Conservation (phyloP, 495 filamentous ascomycete genomes). For the Daldinia caldariorum region DNA sequence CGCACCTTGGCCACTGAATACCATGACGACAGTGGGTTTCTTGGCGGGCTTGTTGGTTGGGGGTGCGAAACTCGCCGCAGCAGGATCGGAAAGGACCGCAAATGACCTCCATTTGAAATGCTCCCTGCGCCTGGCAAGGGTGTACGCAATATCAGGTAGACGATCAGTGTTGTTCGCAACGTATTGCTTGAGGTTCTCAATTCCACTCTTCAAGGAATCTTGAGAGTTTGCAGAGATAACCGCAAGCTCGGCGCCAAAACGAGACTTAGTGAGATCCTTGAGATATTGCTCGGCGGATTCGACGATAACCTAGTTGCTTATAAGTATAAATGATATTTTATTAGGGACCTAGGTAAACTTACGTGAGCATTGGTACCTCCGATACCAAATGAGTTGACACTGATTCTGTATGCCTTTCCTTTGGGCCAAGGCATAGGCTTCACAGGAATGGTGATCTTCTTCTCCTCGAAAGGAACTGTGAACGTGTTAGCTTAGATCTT, state of each 20-base stretch:
- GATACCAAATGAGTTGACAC: constrained; percentile 49
- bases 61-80: neutral
- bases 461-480: constrained; percentile 6
- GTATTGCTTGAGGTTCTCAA: constrained; percentile 8
- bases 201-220: neutral
- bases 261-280: constrained; percentile 6
- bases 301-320: constrained; percentile 1
- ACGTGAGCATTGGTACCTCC: constrained; percentile 50
- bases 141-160: constrained; percentile 1
- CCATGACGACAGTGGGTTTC: constrained; percentile 5
- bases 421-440: constrained; percentile 37
- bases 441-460: constrained; percentile 4
- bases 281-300: constrained; percentile 5
- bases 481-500: no score
- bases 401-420: constrained; percentile 22
- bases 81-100: neutral
- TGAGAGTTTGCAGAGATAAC: constrained; percentile 6
- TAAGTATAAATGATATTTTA: neutral
- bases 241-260: neutral
- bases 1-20: constrained; percentile 31
- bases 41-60: neutral
- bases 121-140: constrained; percentile 1
- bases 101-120: neutral
- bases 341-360: neutral
- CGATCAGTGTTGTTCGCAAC: neutral